Conservation (phyloP, 257 asterid genomes). For the Lithospermum erythrorhizon region DNA sequence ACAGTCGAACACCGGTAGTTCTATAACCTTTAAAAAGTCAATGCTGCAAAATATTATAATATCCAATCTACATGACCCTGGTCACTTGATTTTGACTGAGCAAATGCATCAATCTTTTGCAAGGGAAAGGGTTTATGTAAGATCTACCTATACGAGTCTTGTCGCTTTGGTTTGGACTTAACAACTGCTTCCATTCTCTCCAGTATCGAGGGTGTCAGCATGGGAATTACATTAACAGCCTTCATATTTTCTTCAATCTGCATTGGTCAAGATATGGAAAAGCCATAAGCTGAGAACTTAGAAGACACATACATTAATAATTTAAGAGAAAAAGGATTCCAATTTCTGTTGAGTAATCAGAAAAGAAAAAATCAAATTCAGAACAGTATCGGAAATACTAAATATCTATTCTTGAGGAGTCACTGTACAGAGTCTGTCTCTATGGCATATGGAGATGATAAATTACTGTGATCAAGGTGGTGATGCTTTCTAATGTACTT, state of each 20-base stretch:
- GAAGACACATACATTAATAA: not conserved
- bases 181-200: conserved; percentile 82
- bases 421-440: no score
- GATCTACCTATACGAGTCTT: conserved; percentile 64
- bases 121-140: not conserved
- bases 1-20: no score
- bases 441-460: no score
- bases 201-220: conserved; percentile 63
- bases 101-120: not conserved
- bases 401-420: no score
- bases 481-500: no score
- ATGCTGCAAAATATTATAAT: not conserved
- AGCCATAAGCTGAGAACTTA: not conserved
- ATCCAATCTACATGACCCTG: not conserved
- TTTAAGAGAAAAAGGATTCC: no score
- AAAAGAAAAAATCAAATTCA: no score
- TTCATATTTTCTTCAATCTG: conserved; percentile 96
- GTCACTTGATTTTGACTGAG: not conserved
- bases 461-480: no score
- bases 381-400: no score
- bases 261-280: not conserved
- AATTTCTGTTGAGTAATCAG: no score
- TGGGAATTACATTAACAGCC: conserved; percentile 73
- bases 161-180: conserved; percentile 82
- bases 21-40: not conserved